Evolutionary conservation across 805 yeast genomes (phyloP).

Genomic region (Candida vaughaniae): DNA sequence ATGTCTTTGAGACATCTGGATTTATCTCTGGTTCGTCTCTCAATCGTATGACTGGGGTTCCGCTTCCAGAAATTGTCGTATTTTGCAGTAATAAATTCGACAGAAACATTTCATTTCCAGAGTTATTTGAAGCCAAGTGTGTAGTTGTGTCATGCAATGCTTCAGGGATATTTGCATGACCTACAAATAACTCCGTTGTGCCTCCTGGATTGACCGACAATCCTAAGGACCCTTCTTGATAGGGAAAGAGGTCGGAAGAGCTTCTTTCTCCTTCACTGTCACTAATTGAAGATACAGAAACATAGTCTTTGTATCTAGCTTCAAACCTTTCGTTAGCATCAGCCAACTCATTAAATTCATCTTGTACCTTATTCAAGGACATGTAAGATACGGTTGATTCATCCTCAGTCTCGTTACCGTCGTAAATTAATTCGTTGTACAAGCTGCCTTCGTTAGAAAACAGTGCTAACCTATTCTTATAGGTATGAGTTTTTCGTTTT

Average conservation of each 20-base stretch:
- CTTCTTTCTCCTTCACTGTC: background rate
- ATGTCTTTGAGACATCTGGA: conserved; percentile 9
- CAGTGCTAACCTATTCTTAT: background rate
- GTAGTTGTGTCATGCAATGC: too few species aligned
- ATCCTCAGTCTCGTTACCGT: conserved; percentile 4
- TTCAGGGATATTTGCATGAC: too few species aligned
- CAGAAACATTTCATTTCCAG: too few species aligned
- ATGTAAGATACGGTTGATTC: conserved; percentile 2
- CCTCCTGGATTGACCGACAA: too few species aligned
- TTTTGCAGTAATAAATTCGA: too few species aligned
- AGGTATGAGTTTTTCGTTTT: conserved; percentile 19
- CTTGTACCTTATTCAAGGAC: background rate
- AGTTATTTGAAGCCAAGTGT: too few species aligned
- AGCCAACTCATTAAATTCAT: conserved; percentile 1
- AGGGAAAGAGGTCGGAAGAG: too few species aligned
- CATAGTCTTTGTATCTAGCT: conserved; percentile 8
- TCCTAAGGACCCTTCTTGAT: too few species aligned
- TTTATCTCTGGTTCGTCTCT: conserved; percentile 8
- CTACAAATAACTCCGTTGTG: too few species aligned
- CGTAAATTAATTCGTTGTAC: conserved; percentile 10
- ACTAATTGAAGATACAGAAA: conserved; percentile 7
- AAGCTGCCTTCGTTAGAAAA: conserved; percentile 11
- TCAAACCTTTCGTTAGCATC: conserved; percentile 11
- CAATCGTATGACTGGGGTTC: background rate
- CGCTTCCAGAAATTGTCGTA: background rate